Base-by-base conservation (phyloP, 306 rosid species). In the Trifolium fragiferum region DNA sequence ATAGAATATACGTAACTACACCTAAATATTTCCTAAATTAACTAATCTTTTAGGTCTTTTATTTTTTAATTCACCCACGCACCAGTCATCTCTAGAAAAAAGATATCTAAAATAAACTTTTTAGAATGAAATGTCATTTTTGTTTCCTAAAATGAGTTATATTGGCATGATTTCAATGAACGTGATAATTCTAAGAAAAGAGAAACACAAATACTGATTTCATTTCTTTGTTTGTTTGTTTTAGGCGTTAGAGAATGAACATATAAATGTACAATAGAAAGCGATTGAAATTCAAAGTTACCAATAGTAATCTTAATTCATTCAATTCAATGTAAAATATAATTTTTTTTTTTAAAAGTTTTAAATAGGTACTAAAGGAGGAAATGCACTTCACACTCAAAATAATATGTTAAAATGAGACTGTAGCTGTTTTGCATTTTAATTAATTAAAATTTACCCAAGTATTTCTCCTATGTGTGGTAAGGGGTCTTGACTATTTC, bases 321-420 rank as follows among this genome's bases (percentile, higher is more conserved):
- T 23, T 62, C n/a, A 43, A 35, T 35, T 8, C 50, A 33, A 54
- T 74, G 77, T 58, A 70, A 50, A 59, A 55, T 50, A 35, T 40
- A 7, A 66, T 32, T 32, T 32, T 4, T 0, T 5, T 32, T 30
- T 30, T n/a, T n/a, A n/a, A 4, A 30, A 32, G 35, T 78, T 77
- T 49, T 65, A 49, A 66, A 55, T 50, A 35, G 49, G 10, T 57
- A 38, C 11, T 14, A 38, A 68, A 78, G 58, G 25, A 41, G 71
- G 75, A 72, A 80, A 76, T 67, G 18, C 76, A 57, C 80, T 62
- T 46, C 30, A 43, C 80, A 15, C 79, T 74, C 40, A 73, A 66
- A 80, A 76, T 5, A 53, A 60, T 6, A 44, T 12, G n/a, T n/a
- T n/a, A n/a, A n/a, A n/a, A n/a, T n/a, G n/a, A n/a, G n/a, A n/a